phyloP scores from a whole-genome alignment of 2,329 filamentous ascomycete species.

The Colletotrichum sublineola region DNA sequence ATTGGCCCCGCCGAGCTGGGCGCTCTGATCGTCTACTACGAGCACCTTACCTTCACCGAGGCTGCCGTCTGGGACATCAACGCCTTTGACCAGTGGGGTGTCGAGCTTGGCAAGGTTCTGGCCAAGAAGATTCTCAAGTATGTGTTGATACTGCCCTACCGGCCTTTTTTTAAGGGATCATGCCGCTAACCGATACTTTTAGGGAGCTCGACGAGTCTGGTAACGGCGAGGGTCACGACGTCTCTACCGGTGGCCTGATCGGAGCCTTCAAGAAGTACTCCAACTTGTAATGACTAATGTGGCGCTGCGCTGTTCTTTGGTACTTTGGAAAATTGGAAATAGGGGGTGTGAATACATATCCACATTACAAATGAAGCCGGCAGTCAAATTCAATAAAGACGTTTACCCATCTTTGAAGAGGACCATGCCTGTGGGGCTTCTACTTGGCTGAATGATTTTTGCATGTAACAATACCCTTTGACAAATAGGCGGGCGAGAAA shows the following conservation, averaged over 20 bases:
- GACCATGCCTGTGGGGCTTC: no score
- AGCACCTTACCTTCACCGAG: conserved; percentile 98
- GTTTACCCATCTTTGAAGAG: background rate
- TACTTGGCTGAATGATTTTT: background rate
- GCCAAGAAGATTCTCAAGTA: conserved; percentile 86
- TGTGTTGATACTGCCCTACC: conserved; percentile 10
- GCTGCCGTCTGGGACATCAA: conserved; percentile 99
- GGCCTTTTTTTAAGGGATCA: background rate
- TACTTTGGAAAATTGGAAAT: conserved; percentile 30
- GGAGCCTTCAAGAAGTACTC: conserved; percentile 88
- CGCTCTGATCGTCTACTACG: conserved; percentile 97
- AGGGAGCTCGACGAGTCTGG: conserved; percentile 85
- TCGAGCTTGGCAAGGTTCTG: conserved; percentile 95
- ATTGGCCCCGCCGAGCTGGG: conserved; percentile 96
- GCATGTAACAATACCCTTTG: no score
- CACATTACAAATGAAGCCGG: conserved; percentile 21
- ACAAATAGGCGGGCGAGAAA: no score
- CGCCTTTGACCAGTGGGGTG: conserved; percentile 99
- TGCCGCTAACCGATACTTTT: conserved; percentile 49
- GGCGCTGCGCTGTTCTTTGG: conserved; percentile 31
- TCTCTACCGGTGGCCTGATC: conserved; percentile 89
- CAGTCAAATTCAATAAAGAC: conserved; percentile 3
- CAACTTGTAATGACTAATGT: conserved; percentile 57
- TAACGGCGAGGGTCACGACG: conserved; percentile 81
- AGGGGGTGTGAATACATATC: conserved; percentile 11